These are phyloP conservation scores for Pleurotus salmoneostramineus DNA, from an alignment of 768 basidiomycete genomes.

Conservation along the genomic window DNA sequence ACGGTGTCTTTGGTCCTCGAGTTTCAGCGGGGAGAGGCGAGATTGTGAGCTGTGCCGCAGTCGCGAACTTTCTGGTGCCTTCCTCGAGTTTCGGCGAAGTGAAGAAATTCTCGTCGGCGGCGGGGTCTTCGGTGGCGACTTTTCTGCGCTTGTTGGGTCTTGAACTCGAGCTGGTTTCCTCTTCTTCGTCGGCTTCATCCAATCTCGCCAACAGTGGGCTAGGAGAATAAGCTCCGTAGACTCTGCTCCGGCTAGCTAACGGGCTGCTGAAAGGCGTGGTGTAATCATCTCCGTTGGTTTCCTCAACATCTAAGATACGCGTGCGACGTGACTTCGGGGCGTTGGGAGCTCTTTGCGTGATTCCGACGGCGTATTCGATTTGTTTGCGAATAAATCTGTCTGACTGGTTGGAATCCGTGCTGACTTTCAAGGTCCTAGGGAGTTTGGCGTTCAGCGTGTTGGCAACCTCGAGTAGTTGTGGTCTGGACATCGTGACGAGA, in stretches of 20 bases:
- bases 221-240: conserved; percentile 11
- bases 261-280: conserved; percentile 33
- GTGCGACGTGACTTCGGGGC: conserved; percentile 29
- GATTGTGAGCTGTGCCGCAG: not conserved
- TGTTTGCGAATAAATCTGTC: conserved; percentile 44
- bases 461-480: conserved; percentile 51
- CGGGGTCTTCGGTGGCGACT: not conserved
- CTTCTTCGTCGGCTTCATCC: conserved; percentile 25
- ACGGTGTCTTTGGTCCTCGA: not conserved
- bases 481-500: conserved; percentile 57
- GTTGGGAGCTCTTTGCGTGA: conserved; percentile 34
- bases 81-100: not conserved
- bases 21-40: too few species aligned
- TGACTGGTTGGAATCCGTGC: conserved; percentile 29
- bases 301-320: conserved; percentile 11
- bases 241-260: conserved; percentile 21
- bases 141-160: not conserved
- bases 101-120: not conserved
- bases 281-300: conserved; percentile 10
- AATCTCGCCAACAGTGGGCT: conserved; percentile 24
- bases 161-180: conserved; percentile 1
- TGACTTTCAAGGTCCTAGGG: conserved; percentile 48
- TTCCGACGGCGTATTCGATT: conserved; percentile 61
- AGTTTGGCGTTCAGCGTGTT: conserved; percentile 51
- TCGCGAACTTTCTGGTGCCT: not conserved